Evolutionary conservation across 768 basidiomycete genomes (phyloP), one percentile per base, ranked within the genome.

Genomic region (Lenzites betulinus): DNA sequence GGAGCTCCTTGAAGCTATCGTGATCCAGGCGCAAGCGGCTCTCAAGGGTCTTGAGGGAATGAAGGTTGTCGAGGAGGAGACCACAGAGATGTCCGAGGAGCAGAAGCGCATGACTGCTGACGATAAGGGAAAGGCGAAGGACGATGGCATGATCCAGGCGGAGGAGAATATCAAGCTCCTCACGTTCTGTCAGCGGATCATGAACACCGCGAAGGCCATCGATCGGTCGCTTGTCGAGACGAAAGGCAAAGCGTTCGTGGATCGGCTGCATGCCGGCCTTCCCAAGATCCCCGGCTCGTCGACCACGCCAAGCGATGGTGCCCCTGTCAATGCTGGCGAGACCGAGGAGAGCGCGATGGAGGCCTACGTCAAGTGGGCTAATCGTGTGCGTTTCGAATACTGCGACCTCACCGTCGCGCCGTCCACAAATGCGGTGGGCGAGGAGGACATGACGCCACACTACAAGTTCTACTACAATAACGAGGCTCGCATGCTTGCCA

Each of bases 11-110:
- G 95, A 98, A 73, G 89, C 86, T 7, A 90, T 95, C 57, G 91
- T 89, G 54, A 93, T 96, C 51, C 95, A 98, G 74, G 93, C 95
- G 3, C 87, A 90, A 60, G 94, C 95, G 23, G 95, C 95, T 2
- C 77, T 95, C 71, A 95, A 95, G 71, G 91, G 93, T 7, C 74
- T 95, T 43, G 88, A 92, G 71, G 85, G 88, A 16, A 74, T 79
- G 43, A 87, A 85, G 64, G 69, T 75, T 16, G 70, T 74, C 8
- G 82, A 86, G 50, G 70, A 75, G 47, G 49, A 59, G 6, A 71
- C 73, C 18, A 79, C 82, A 59, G 89, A 91, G 70, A 83, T 92
- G 78, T 93, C 90, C 0, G 93, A 95, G 74, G 92, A 93, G 73
- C 87, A 93, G 76, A 91, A 93, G 74, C 89, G 93, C 49, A 87